Percentiles rank a stretch among this genome's conserved stretches.
Conservation (phyloP, 2,329 filamentous ascomycete species). For the Xylariaceae sp. region DNA sequence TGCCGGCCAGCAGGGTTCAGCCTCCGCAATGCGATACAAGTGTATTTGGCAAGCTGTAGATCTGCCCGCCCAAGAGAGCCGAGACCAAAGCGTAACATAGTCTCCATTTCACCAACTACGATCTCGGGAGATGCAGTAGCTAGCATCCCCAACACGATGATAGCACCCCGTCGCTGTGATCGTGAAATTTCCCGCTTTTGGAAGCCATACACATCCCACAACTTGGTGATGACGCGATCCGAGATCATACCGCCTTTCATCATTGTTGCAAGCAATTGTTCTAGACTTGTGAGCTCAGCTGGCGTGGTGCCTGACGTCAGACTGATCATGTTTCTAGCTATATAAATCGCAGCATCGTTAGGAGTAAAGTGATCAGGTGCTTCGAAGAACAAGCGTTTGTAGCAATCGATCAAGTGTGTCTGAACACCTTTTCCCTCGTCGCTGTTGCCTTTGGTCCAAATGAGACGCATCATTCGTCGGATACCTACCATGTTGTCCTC, state of each 20-base stretch:
- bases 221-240: conserved; percentile 80
- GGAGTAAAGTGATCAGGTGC: conserved; percentile 82
- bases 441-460: conserved; percentile 99
- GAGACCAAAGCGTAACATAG: conserved; percentile 85
- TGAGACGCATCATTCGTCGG: conserved; percentile 88
- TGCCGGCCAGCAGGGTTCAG: conserved; percentile 84
- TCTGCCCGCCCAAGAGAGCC: conserved; percentile 77
- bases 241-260: conserved; percentile 89
- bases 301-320: conserved; percentile 93
- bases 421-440: conserved; percentile 99
- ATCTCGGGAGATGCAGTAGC: conserved; percentile 90
- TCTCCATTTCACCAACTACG: conserved; percentile 90
- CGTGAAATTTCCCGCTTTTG: conserved; percentile 91
- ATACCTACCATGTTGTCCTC: conserved; percentile 91
- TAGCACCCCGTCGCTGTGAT: conserved; percentile 84
- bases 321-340: conserved; percentile 98
- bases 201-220: conserved; percentile 97
- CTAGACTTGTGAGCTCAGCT: conserved; percentile 89
- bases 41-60: conserved; percentile 87
- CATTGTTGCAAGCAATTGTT: conserved; percentile 94
- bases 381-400: conserved; percentile 93
- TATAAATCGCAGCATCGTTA: conserved; percentile 91
- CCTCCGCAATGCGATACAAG: conserved; percentile 84
- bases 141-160: conserved; percentile 96
- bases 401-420: conserved; percentile 93